Evolutionary conservation across 495 filamentous ascomycete genomes (phyloP).

Genomic region (Penicillium paxilli): DNA sequence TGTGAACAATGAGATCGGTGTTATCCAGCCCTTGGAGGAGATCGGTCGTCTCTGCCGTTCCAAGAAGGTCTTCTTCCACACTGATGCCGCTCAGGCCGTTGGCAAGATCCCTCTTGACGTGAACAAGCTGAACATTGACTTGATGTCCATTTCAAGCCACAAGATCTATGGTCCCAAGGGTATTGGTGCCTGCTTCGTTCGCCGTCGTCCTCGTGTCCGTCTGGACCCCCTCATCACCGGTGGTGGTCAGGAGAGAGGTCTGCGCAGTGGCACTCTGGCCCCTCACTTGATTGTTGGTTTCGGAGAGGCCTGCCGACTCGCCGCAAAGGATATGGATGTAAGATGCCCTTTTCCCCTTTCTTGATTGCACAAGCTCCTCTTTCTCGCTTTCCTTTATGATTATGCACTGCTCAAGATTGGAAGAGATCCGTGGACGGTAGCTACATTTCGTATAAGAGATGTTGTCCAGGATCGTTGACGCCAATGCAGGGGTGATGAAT

Average conservation of each 20-base stretch:
- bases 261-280: conserved; percentile 90
- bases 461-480: conserved; percentile 45
- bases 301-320: conserved; percentile 91
- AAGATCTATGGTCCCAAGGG: conserved; percentile 99
- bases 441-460: conserved; percentile 35
- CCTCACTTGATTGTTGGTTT: conserved; percentile 89
- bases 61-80: conserved; percentile 97
- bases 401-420: conserved; percentile 66
- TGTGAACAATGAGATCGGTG: conserved; percentile 98
- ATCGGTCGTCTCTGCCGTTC: conserved; percentile 89
- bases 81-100: conserved; percentile 94
- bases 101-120: conserved; percentile 97
- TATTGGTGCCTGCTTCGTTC: conserved; percentile 93
- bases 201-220: conserved; percentile 86
- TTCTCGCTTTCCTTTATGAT: conserved; percentile 30
- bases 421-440: conserved; percentile 45
- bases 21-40: conserved; percentile 91
- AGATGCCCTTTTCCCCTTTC: conserved; percentile 26
- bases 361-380: background rate
- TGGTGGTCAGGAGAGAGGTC: conserved; percentile 91
- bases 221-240: conserved; percentile 95
- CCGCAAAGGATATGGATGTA: conserved; percentile 85
- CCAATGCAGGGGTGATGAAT: conserved; percentile 55
- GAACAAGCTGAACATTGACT: conserved; percentile 92
- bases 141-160: conserved; percentile 99